Evolutionary conservation across 192 early-diverging fungal genomes (phyloP).

Genomic region (Paraglomus occultum): DNA sequence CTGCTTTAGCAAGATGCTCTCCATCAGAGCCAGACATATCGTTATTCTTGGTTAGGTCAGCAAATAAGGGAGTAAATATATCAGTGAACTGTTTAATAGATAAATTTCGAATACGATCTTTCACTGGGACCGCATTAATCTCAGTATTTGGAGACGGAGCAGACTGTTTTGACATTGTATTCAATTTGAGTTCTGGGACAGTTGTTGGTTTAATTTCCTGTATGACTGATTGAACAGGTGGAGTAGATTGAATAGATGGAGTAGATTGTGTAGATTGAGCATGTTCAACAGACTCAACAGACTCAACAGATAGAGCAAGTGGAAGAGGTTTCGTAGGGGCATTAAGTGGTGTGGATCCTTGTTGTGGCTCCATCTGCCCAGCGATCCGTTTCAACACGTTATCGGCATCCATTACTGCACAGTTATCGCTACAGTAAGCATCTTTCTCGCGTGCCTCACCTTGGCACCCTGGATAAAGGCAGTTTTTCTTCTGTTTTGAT

Average conservation of each 20-base stretch:
- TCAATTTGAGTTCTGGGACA: not conserved
- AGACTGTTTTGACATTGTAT: too few relatives aligned
- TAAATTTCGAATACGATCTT: constrained; percentile 22
- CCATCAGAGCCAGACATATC: constrained; percentile 3
- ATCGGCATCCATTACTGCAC: constrained; percentile 44
- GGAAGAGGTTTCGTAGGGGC: not conserved
- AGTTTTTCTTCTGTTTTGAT: constrained; percentile 26
- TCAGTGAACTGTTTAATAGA: constrained; percentile 10
- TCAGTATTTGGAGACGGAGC: not conserved
- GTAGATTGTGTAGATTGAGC: not conserved
- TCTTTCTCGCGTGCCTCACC: constrained; percentile 40
- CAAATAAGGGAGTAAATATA: constrained; percentile 16
- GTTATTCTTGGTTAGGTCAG: constrained; percentile 7
- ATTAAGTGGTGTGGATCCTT: not conserved
- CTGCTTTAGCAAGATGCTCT: constrained; percentile 32
- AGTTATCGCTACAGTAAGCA: constrained; percentile 46
- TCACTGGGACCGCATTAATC: not conserved
- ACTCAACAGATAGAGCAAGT: not conserved
- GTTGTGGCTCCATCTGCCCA: not conserved
- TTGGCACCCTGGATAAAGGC: constrained; percentile 37
- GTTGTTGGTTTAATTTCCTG: not conserved
- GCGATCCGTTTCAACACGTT: constrained; percentile 35
- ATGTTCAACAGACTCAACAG: not conserved
- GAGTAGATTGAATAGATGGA: not conserved
- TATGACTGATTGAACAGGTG: not conserved